A percentile compares a stretch with the other conserved stretches of the same genome.
These are phyloP conservation scores for Cokeromyces recurvatus DNA, from an alignment of 371 early-diverging fungal genomes.

Conservation along the genomic window DNA sequence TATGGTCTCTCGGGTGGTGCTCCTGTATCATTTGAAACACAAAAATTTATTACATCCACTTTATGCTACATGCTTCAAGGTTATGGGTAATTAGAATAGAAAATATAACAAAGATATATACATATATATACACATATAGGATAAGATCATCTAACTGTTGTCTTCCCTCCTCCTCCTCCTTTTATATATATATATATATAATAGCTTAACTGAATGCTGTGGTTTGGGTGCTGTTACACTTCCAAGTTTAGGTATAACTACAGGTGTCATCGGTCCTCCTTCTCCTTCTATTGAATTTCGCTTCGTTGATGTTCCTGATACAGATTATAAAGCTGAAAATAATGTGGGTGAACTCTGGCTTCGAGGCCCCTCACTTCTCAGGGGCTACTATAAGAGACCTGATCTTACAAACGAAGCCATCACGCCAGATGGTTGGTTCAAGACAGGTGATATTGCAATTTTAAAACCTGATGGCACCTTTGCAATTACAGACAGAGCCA, in stretches of 20 bases:
- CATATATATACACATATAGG: not conserved
- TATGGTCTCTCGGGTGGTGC: constrained; percentile 92
- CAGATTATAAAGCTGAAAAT: constrained; percentile 68
- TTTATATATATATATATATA: no score
- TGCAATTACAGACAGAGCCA: constrained; percentile 77
- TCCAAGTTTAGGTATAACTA: constrained; percentile 35
- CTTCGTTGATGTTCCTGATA: constrained; percentile 79
- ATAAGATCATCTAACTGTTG: no score
- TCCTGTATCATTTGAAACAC: constrained; percentile 81
- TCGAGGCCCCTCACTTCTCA: constrained; percentile 88
- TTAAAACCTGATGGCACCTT: constrained; percentile 69
- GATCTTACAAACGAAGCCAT: constrained; percentile 76
- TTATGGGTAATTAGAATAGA: constrained; percentile 49
- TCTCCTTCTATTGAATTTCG: constrained; percentile 73
- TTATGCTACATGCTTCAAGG: constrained; percentile 78
- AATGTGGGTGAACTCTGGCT: constrained; percentile 81
- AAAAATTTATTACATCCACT: constrained; percentile 75
- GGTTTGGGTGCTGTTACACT: constrained; percentile 51
- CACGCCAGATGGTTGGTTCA: constrained; percentile 88
- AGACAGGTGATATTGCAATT: constrained; percentile 93
- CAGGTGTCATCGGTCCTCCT: constrained; percentile 73
- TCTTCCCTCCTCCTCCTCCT: no score
- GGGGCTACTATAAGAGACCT: constrained; percentile 82
- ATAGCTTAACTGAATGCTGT: constrained; percentile 53
- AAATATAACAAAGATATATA: no score